Conservation (phyloP, 306 rosid species). For the Notholithocarpus densiflorus region DNA sequence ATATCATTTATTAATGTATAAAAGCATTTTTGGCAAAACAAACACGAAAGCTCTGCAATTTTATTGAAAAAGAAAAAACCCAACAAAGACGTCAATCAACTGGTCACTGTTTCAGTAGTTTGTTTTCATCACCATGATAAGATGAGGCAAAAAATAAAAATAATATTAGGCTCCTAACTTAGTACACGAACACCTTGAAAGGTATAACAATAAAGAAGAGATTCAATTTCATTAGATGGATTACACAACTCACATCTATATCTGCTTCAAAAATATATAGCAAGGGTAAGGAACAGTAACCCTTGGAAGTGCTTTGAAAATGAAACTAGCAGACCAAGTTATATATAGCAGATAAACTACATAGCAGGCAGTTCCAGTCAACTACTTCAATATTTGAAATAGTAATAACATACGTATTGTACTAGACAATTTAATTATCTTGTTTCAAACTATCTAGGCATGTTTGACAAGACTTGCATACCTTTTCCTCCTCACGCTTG, state of each 20-base stretch:
- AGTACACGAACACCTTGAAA: background rate
- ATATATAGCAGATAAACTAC: background rate
- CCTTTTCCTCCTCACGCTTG: slow-evolving; percentile 97
- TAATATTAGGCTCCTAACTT: background rate
- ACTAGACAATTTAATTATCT: background rate
- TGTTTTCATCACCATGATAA: background rate
- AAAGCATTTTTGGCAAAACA: background rate
- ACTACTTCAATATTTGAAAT: background rate
- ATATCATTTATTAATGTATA: background rate
- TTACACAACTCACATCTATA: background rate
- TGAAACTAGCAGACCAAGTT: background rate
- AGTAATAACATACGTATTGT: background rate
- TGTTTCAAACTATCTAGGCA: background rate
- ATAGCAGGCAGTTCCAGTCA: background rate
- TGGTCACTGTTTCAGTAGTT: background rate
- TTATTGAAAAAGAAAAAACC: background rate
- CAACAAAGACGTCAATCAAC: background rate
- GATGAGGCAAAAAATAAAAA: background rate
- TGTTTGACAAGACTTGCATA: slow-evolving; percentile 19
- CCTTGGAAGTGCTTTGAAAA: background rate
- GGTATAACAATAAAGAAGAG: background rate
- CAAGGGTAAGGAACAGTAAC: background rate
- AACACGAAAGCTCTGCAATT: background rate
- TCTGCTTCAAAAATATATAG: background rate
- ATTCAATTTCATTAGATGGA: background rate